Base-by-base conservation (phyloP, 225 moss, liverwort and hornwort species). In the Marchantia paleacea region DNA sequence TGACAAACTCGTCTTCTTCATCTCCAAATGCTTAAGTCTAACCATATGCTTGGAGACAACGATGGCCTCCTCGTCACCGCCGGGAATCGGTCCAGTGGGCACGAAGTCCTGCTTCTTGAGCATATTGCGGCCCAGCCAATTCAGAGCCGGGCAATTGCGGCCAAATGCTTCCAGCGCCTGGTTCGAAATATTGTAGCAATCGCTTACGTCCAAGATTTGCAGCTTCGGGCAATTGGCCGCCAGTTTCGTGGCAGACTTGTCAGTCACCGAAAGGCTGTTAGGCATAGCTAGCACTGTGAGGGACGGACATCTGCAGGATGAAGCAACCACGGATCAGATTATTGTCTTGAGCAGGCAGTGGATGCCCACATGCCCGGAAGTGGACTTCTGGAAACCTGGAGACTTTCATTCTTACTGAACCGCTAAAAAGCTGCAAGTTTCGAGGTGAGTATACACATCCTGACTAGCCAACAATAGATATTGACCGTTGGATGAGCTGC, bases 41-140 rank as follows among this genome's bases (percentile, higher is more conserved):
- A 75, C 73, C 86, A 86, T 86, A 72, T 86, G 83, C 74, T 75
- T 83, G 9, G 86, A 86, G n/a, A 86, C 62, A 10, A 83, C 83
- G 18, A 86, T 83, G 52, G 86, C 86, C 81, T 86, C 86, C 52
- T 81, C 83, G 8, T 86, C 86, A 72, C 83, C 83, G 28, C 78
- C 82, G 15, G 85, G 85, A 31, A 76, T 55, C 0, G 77, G 61
- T 28, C 80, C 76, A 10, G 63, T 55, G 0, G 51, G 53, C 25
- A 51, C 5, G 3, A 72, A 72, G 60, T 55, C 76, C 22, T 26
- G 63, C 61, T 80, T 68, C 78, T 78, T 83, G 47, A 86, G 53
- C 86, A 86, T 86, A 61, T 86, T 86, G 47, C 86, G 83, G 12
- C 80, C 57, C 52, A 86, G 78, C 86, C 83, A 83, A 19, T 39